These are phyloP conservation scores for Myochromella boudieri DNA, from an alignment of 768 basidiomycete species.

Conservation along the genomic window DNA sequence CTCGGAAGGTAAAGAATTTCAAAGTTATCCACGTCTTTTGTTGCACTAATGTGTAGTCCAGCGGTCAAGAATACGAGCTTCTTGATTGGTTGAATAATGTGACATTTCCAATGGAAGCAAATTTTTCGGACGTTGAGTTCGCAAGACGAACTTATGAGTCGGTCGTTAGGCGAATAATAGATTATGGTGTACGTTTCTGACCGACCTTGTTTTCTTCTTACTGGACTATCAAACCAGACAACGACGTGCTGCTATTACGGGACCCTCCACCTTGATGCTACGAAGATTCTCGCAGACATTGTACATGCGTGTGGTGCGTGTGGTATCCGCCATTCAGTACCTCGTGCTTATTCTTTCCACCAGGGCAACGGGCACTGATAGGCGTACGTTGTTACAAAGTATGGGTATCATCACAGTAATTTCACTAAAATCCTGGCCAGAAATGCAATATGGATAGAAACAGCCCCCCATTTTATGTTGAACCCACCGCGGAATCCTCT, in stretches of 20 bases:
- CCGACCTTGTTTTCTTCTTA: conserved; percentile 6
- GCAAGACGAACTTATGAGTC: conserved; percentile 67
- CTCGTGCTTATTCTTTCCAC: not conserved
- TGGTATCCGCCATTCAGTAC: not conserved
- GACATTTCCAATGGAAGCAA: conserved; percentile 87
- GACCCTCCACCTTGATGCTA: conserved; percentile 76
- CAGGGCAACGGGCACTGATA: conserved; percentile 82
- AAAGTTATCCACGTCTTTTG: not conserved
- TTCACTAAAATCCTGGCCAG: conserved; percentile 29
- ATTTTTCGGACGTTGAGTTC: conserved; percentile 68
- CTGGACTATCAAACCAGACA: conserved; percentile 55
- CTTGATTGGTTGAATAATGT: conserved; percentile 84
- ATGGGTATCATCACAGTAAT: conserved; percentile 2
- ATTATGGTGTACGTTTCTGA: conserved; percentile 63
- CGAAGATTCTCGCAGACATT: conserved; percentile 79
- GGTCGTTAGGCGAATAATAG: conserved; percentile 70
- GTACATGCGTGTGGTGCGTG: conserved; percentile 57
- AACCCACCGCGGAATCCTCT: conserved; percentile 59
- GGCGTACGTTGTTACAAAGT: conserved; percentile 55
- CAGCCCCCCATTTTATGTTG: conserved; percentile 65
- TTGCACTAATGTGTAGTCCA: conserved; percentile 24
- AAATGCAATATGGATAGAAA: conserved; percentile 92
- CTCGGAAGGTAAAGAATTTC: conserved; percentile 51
- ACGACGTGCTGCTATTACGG: conserved; percentile 95
- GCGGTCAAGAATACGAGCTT: conserved; percentile 84